Evolutionary conservation across 2,329 filamentous ascomycete genomes (phyloP).

Genomic region (Sporothrix inflata): DNA sequence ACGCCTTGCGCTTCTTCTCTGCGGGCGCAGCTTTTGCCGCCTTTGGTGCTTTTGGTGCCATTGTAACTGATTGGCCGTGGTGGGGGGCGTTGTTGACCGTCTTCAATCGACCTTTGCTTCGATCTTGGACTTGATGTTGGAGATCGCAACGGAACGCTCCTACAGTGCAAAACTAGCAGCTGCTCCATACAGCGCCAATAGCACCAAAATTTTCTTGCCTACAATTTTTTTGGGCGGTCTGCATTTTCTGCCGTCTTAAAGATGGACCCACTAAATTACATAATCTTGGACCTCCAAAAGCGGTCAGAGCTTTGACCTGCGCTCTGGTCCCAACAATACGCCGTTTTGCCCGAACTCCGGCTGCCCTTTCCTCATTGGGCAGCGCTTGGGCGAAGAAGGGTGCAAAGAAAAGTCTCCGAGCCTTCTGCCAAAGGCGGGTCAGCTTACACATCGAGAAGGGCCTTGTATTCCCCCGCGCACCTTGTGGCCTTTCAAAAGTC

Average conservation of each 20-base stretch:
- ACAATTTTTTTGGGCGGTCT: constrained; percentile 34
- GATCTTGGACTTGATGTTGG: constrained; percentile 16
- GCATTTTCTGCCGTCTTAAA: constrained; percentile 21
- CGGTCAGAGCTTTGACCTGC: too few relatives aligned
- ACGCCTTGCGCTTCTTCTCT: constrained; percentile 65
- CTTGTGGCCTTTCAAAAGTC: constrained; percentile 6
- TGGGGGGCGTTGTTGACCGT: neutral
- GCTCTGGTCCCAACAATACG: too few relatives aligned
- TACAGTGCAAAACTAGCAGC: constrained; percentile 8
- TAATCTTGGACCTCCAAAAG: neutral
- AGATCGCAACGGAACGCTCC: neutral
- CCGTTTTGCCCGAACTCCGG: neutral
- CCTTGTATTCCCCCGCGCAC: constrained; percentile 14
- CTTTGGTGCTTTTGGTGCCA: constrained; percentile 42
- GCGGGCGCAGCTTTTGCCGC: neutral
- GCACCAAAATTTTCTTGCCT: constrained; percentile 29
- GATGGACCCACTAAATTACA: neutral
- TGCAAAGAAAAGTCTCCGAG: constrained; percentile 25
- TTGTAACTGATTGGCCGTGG: constrained; percentile 36
- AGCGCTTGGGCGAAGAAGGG: neutral
- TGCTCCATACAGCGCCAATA: neutral
- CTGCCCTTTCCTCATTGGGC: constrained; percentile 10
- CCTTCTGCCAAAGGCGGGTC: constrained; percentile 17
- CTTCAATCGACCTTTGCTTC: constrained; percentile 6
- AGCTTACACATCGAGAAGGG: constrained; percentile 15